Evolutionary conservation across 108 stramenopile species (phyloP), one percentile per base, ranked within the genome.

Genomic region (Schizochytrium sp.): DNA sequence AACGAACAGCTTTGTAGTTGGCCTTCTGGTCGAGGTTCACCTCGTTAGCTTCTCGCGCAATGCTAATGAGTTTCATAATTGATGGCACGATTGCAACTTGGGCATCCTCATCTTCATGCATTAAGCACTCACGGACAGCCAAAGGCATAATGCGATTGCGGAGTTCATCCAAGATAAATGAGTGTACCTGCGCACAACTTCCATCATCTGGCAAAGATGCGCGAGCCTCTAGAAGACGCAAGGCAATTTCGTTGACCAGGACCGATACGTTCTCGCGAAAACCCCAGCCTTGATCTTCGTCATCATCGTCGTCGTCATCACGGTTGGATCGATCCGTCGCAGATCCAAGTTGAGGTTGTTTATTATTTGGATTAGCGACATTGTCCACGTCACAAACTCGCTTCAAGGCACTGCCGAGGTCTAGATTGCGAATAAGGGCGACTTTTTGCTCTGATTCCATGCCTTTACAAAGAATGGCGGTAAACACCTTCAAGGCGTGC

Each of bases 241-340:
- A 2, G 28, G 50, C 76, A 8, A 83, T 40, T n/a, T 83, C 76
- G 3, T 83, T 83, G 50, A 83, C 76, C 3, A 83, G 76, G 0
- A 55, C 47, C 8, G 76, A 83, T 47, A 83, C 53, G 28, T 83
- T 83, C 47, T 83, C 50, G 1, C 76, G 53, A 2, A 83, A 83
- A 10, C 76, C 76, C 50, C 76, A 49, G 76, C 53, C 47, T 55
- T 83, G 50, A 42, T 83, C 76, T n/a, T 83, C 76, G 53, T 83
- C 76, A 7, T 83, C 3, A 1, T 83, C 76, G 3, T 40, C 15
- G 76, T 83, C 76, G 40, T 42, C 72, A 40, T 83, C 76, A 40
- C 55, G 50, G 53, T 10, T 53, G 76, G 72, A 41, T 42, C 72
- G 5, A 72, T 8, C 40, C 10, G 5, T 42, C 10, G 41, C 28